These are phyloP conservation scores for Rutstroemia sp. DNA, from an alignment of 2,329 filamentous ascomycete species.

Conservation along the genomic window DNA sequence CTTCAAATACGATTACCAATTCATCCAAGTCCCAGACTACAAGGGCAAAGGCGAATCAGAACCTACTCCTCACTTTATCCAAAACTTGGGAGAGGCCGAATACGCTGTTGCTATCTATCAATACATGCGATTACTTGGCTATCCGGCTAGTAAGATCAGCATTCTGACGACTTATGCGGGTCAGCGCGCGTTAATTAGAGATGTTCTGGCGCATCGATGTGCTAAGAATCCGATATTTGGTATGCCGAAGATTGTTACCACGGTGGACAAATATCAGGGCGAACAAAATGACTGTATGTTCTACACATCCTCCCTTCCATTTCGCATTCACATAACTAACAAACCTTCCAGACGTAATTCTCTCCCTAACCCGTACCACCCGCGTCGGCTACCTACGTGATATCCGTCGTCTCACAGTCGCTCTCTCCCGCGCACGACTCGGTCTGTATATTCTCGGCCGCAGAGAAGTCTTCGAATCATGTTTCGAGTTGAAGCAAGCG, in stretches of 20 bases:
- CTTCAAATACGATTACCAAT: conserved; percentile 91
- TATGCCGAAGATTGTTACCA: conserved; percentile 80
- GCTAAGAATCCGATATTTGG: conserved; percentile 79
- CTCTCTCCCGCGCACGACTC: conserved; percentile 82
- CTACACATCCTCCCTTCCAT: conserved; percentile 21
- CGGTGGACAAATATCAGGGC: conserved; percentile 97
- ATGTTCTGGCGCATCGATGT: conserved; percentile 80
- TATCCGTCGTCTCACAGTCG: conserved; percentile 87
- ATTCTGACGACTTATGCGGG: conserved; percentile 93
- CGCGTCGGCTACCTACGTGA: conserved; percentile 89
- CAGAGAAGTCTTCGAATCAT: conserved; percentile 79
- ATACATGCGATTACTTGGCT: conserved; percentile 95
- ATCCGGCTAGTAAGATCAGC: conserved; percentile 65
- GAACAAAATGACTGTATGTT: conserved; percentile 95
- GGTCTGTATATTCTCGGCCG: conserved; percentile 90
- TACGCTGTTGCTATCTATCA: conserved; percentile 93
- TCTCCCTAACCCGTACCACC: conserved; percentile 84
- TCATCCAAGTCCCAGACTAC: conserved; percentile 92
- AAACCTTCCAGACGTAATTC: conserved; percentile 64
- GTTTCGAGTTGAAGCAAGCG: conserved; percentile 78
- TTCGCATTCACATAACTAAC: conserved; percentile 12
- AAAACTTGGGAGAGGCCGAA: conserved; percentile 94
- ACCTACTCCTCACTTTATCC: conserved; percentile 88
- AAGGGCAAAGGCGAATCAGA: conserved; percentile 83
- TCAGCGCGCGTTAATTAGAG: conserved; percentile 78